Evolutionary conservation across 768 basidiomycete species (phyloP).

Genomic region (Tylopilus balloui): DNA sequence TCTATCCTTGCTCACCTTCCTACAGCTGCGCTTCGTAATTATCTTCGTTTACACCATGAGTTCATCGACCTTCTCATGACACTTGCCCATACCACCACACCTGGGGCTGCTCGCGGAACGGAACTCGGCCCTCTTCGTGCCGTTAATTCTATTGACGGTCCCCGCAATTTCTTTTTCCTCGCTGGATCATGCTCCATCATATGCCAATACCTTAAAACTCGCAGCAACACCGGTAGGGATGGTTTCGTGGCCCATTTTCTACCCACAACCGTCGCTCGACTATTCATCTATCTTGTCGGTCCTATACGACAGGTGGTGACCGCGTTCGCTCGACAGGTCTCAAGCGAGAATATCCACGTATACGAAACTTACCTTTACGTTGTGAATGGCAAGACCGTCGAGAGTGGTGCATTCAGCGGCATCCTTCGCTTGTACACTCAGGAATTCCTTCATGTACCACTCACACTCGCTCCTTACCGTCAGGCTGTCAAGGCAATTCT

Average conservation of each 20-base stretch:
- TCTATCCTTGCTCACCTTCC: not conserved
- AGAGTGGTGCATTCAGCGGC: not conserved
- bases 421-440: not conserved
- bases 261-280: not conserved
- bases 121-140: not conserved
- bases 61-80: not conserved
- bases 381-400: not conserved
- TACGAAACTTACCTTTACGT: not conserved
- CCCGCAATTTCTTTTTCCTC: not conserved
- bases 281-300: conserved; percentile 2
- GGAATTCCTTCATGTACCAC: not conserved
- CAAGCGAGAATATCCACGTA: not conserved
- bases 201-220: not conserved
- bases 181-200: not conserved
- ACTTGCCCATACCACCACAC: not conserved
- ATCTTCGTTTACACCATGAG: not conserved
- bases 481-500: not conserved
- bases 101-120: not conserved
- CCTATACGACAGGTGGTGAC: not conserved
- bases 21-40: not conserved
- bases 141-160: not conserved
- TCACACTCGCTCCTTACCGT: not conserved
- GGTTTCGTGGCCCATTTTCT: not conserved
- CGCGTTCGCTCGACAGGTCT: not conserved
- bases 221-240: not conserved